Evolutionary conservation across 2,329 filamentous ascomycete genomes (phyloP), one percentile per base, ranked within the genome.

Genomic region (Chalaropsis thielavioides): DNA sequence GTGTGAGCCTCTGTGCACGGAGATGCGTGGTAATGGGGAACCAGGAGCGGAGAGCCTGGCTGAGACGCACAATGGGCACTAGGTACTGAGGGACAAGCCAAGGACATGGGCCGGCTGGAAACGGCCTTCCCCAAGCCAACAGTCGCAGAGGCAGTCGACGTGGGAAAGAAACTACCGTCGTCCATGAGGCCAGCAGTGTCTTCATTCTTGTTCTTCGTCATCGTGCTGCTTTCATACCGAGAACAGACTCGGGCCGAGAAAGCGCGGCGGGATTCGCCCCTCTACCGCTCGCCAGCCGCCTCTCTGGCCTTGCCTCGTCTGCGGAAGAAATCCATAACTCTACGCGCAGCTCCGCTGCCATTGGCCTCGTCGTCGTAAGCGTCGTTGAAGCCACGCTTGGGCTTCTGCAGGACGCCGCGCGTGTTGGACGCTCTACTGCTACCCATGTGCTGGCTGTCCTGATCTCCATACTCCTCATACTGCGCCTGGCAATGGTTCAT

Each of bases 251-350:
- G 63, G 46, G 56, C 40, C 49, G 66, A 64, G 63, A 63, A 66
- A 64, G 56, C 46, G 61, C 43, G 67, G 65, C 67, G 61, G 41
- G 63, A 64, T 61, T 60, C 17, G 10, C 59, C 61, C 56, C 46
- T 65, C 66, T 67, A 64, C 66, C 64, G 67, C 62, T 65, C 61
- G 56, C 63, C 58, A 62, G 58, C 63, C 49, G 62, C 66, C 44
- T 67, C 66, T 65, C 66, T 67, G 22, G 86, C 89, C 76, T 87
- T 90, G 65, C 89, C 90, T 73, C 92, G 83, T 74, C 92, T 83
- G 70, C 94, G 83, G 79, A 99, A 99, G 75, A 97, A 96, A 76
- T 99, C 92, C 92, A 99, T 97, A 46, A 99, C 94, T 72, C 90
- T 86, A 73, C 92, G 87, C 15, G 92, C 91, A 2, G 91, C 89